Evolutionary conservation across 2,329 filamentous ascomycete genomes (phyloP), one percentile per base, ranked within the genome.

Genomic region (Huntiella omanensis): DNA sequence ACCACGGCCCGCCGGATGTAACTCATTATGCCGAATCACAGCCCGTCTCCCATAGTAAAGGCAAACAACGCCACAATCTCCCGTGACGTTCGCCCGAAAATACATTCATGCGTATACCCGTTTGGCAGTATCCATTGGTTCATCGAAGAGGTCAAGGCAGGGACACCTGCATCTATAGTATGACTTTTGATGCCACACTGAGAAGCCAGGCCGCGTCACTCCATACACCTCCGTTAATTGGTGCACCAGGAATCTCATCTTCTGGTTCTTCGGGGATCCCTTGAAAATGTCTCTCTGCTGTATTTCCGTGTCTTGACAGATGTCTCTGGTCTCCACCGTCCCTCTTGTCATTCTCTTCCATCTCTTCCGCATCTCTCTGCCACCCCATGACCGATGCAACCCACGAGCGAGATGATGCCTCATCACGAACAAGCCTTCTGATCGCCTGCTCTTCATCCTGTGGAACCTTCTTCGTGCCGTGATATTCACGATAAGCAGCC

Each of bases 131-230:
- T 36, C 12, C 11, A n/a, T n/a, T 36, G 15, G 34, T 36, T 36
- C 11, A 5, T 36, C 12, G 1, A n/a, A 11, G 12, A 10, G 15
- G 12, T 11, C 11, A n/a, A 10, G 12, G 5, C 4, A n/a, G 1
- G 12, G 12, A 36, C 11, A n/a, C 34, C 34, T 16, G 12, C 34
- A n/a, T n/a, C 34, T 39, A 76, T 51, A 77, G 64, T 53, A 77
- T 62, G 39, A 77, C 70, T 55, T 74, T 77, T 19, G 70, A 69
- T 8, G 75, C 77, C 51, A 81, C 74, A 52, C 69, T 77, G 47
- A 81, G 59, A 40, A 82, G 59, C 77, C 77, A 82, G 12, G 75
- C 75, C 19, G 75, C 77, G 58, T 81, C 77, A 49, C 72, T 68
- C 77, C 76, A 80, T 6, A 69, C 70, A 12, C 73, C 74, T 38